Conservation (phyloP, 306 rosid genomes). For the Vigna trinervia region DNA sequence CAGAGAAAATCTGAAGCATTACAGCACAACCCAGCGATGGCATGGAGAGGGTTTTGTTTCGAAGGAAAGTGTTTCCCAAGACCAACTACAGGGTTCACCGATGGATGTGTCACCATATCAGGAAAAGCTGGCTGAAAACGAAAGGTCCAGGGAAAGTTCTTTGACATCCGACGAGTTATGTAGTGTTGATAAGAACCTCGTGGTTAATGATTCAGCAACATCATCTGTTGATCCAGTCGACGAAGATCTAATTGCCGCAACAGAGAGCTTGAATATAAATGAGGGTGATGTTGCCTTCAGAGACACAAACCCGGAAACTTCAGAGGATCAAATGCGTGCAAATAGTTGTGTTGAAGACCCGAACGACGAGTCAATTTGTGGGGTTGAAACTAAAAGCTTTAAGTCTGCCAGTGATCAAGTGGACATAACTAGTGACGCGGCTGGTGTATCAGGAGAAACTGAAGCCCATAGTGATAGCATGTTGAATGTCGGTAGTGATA, state of each 20-base stretch:
- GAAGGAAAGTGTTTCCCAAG: constrained; percentile 57
- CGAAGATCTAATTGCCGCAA: constrained; percentile 67
- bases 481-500: constrained; percentile 52
- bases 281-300: constrained; percentile 41
- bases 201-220: constrained; percentile 36
- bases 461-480: constrained; percentile 52
- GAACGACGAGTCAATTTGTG: constrained; percentile 65
- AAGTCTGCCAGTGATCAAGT: constrained; percentile 77
- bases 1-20: constrained; percentile 56
- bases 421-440: constrained; percentile 55
- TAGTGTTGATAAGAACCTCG: constrained; percentile 39
- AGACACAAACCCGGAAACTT: constrained; percentile 48
- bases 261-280: constrained; percentile 59
- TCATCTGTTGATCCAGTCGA: constrained; percentile 57
- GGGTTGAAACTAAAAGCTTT: constrained; percentile 85
- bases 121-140: constrained; percentile 66
- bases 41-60: constrained; percentile 56
- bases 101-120: constrained; percentile 92
- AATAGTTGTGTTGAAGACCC: constrained; percentile 51
- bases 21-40: constrained; percentile 53
- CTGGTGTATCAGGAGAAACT: constrained; percentile 53
- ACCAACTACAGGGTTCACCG: constrained; percentile 64
- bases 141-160: constrained; percentile 64
- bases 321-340: constrained; percentile 42
- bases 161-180: constrained; percentile 63